phyloP scores from a whole-genome alignment of 352 stramenopile species.

The Phytophthora nicotianae region DNA sequence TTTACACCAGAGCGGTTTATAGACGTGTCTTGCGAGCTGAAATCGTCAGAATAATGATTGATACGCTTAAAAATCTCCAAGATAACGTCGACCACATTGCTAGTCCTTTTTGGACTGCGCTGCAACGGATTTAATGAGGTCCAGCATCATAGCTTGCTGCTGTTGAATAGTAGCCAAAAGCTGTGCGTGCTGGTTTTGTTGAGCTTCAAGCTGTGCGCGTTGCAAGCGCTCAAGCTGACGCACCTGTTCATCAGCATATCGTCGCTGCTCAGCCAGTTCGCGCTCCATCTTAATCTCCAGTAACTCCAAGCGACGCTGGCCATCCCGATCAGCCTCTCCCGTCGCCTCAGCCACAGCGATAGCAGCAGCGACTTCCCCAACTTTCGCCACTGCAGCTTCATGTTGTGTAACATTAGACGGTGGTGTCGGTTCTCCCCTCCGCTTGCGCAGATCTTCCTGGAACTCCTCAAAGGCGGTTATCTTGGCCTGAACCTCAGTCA shows the following conservation, averaged over 20 bases:
- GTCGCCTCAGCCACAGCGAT: conserved; percentile 25
- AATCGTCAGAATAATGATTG: background rate
- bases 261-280: conserved; percentile 35
- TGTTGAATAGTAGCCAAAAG: conserved; percentile 41
- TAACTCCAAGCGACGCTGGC: conserved; percentile 34
- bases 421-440: conserved; percentile 8
- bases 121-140: conserved; percentile 40
- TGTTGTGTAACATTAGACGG: conserved; percentile 21
- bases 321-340: conserved; percentile 19
- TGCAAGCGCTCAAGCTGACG: conserved; percentile 30
- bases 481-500: conserved; percentile 30
- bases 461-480: conserved; percentile 24
- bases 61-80: background rate
- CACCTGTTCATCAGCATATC: conserved; percentile 39
- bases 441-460: conserved; percentile 20
- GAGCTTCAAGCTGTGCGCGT: conserved; percentile 28
- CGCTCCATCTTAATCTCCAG: conserved; percentile 41
- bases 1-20: conserved; percentile 33
- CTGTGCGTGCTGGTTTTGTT: conserved; percentile 40
- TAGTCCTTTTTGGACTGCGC: conserved; percentile 27
- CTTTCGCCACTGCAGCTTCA: conserved; percentile 32
- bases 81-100: background rate
- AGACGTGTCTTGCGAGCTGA: conserved; percentile 28
- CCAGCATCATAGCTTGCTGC: conserved; percentile 46
- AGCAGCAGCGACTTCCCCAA: conserved; percentile 29